A percentile compares a stretch with the other conserved stretches of the same genome.
phyloP scores from a whole-genome alignment of 768 basidiomycete species.

The Naganishia antarctica region DNA sequence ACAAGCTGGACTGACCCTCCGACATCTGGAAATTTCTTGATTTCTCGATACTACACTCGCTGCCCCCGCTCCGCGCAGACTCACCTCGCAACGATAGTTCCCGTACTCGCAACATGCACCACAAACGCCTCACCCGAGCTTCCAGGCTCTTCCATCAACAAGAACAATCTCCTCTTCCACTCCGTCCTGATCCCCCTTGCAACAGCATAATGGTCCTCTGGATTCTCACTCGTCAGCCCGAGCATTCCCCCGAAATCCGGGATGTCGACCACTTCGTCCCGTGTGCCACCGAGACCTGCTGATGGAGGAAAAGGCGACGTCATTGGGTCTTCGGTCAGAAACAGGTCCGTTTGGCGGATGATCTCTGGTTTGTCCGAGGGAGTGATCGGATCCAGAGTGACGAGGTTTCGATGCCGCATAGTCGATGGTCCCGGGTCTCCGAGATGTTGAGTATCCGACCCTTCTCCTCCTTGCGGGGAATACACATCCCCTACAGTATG shows the following conservation, averaged over 20 bases:
- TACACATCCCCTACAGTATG: background rate
- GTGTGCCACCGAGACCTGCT: too few species aligned
- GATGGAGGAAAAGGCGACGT: conserved; percentile 1
- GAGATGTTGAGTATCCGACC: too few species aligned
- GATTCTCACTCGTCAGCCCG: conserved; percentile 42
- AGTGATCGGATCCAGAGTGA: conserved; percentile 9
- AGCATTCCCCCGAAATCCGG: conserved; percentile 47
- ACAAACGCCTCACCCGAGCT: conserved; percentile 71
- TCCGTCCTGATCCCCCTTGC: conserved; percentile 36
- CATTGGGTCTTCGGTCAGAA: conserved; percentile 12
- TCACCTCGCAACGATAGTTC: conserved; percentile 60
- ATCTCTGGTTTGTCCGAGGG: conserved; percentile 1
- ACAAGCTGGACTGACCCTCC: too few species aligned
- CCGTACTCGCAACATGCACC: conserved; percentile 65
- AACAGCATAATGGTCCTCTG: conserved; percentile 45
- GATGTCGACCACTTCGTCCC: conserved; percentile 39
- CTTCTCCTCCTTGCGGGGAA: too few species aligned
- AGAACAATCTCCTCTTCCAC: conserved; percentile 65
- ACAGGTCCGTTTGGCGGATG: conserved; percentile 17
- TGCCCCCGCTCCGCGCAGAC: too few species aligned
- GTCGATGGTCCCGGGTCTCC: conserved; percentile 12
- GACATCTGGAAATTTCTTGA: too few species aligned
- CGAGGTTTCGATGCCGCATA: background rate
- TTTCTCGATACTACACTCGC: background rate
- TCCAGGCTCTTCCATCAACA: conserved; percentile 73